Conservation (phyloP, 148 eudicot genomes). For the Talinum fruticosum region DNA sequence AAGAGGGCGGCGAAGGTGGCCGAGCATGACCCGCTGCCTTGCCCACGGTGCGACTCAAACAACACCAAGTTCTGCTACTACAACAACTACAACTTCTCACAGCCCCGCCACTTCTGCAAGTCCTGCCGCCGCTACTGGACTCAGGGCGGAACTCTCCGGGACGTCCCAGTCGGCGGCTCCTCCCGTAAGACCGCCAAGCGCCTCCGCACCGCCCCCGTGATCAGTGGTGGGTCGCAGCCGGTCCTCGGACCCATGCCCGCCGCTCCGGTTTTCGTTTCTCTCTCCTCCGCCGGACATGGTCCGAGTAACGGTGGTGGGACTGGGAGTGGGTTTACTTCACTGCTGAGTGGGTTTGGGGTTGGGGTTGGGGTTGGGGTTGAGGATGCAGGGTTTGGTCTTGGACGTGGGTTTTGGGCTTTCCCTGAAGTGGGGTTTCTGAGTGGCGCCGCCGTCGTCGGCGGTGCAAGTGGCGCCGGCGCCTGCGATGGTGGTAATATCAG, state of each 20-base stretch:
- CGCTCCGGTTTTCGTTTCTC: background rate
- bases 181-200: conserved; percentile 68
- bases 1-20: background rate
- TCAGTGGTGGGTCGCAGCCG: too few species aligned
- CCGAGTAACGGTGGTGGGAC: background rate
- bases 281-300: too few species aligned
- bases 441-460: background rate
- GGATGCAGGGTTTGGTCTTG: background rate
- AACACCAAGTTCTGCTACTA: conserved; percentile 88
- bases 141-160: conserved; percentile 73
- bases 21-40: conserved; percentile 33
- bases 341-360: conserved; percentile 11
- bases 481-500: too few species aligned
- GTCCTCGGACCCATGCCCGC: background rate
- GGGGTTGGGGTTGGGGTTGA: background rate
- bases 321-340: background rate
- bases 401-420: conserved; percentile 10
- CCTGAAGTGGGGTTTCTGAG: background rate
- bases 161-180: conserved; percentile 72
- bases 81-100: conserved; percentile 87
- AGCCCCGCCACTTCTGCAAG: conserved; percentile 84
- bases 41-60: conserved; percentile 65
- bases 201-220: conserved; percentile 31
- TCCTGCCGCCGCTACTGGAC: conserved; percentile 91
- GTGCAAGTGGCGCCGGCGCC: too few species aligned